These are phyloP conservation scores for Hansfordia pulvinata DNA, from an alignment of 2,329 filamentous ascomycete genomes.

Conservation along the genomic window DNA sequence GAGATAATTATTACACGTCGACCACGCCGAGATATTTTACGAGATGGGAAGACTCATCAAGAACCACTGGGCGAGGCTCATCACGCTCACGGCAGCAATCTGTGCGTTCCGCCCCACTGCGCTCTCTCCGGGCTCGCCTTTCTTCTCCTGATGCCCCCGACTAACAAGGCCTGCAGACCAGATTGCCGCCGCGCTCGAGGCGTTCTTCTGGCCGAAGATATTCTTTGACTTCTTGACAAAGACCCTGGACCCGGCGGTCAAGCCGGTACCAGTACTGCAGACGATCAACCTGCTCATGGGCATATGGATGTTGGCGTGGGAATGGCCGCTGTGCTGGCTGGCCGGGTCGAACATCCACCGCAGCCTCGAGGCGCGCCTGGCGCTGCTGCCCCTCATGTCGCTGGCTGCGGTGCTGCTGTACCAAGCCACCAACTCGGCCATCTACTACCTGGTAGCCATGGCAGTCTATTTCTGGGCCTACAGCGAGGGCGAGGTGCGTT, in stretches of 20 bases:
- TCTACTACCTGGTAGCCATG: conserved; percentile 85
- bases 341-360: conserved; percentile 71
- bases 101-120: conserved; percentile 20
- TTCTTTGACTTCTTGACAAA: conserved; percentile 96
- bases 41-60: conserved; percentile 96
- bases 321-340: conserved; percentile 74
- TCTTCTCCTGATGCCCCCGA: background rate
- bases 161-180: no score
- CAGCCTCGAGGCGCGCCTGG: conserved; percentile 74
- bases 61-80: conserved; percentile 96
- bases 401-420: conserved; percentile 70
- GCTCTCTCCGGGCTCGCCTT: background rate
- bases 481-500: conserved; percentile 84
- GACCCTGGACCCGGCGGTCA: conserved; percentile 74
- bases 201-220: conserved; percentile 97
- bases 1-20: no score
- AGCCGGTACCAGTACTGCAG: conserved; percentile 78
- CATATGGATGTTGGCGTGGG: conserved; percentile 66
- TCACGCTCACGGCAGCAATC: conserved; percentile 68
- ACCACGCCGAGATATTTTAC: conserved; percentile 6
- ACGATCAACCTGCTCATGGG: conserved; percentile 80
- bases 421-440: conserved; percentile 79
- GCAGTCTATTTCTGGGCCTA: conserved; percentile 93
- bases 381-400: conserved; percentile 67
- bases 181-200: conserved; percentile 67